These are phyloP conservation scores for Udeniomyces megalosporus DNA, from an alignment of 768 basidiomycete genomes.

Conservation along the genomic window DNA sequence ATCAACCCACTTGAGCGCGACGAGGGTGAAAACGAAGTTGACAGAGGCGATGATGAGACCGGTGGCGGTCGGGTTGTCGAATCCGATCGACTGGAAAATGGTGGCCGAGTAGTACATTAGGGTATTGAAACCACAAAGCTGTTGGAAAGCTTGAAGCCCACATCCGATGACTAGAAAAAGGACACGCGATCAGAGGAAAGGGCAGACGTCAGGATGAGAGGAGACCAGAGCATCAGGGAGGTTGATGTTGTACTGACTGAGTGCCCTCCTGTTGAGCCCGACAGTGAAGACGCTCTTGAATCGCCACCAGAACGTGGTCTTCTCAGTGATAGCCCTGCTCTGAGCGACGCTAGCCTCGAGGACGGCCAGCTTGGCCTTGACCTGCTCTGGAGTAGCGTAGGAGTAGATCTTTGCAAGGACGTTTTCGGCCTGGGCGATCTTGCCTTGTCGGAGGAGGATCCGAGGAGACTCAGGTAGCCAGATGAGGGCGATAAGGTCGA, in stretches of 20 bases:
- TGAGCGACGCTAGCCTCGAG: slow-evolving; percentile 45
- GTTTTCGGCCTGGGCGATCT: slow-evolving; percentile 37
- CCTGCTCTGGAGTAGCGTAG: slow-evolving; percentile 44
- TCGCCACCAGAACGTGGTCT: slow-evolving; percentile 46
- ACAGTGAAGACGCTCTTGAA: slow-evolving; percentile 40
- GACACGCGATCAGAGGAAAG: not conserved
- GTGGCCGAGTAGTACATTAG: slow-evolving; percentile 47
- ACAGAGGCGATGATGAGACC: slow-evolving; percentile 63
- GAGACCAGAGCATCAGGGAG: not conserved
- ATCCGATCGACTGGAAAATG: slow-evolving; percentile 63
- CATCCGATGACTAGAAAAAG: slow-evolving; percentile 48
- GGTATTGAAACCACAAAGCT: slow-evolving; percentile 61
- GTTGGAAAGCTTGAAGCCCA: slow-evolving; percentile 69
- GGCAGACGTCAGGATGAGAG: not conserved
- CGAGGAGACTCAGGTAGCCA: slow-evolving; percentile 66
- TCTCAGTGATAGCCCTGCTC: slow-evolving; percentile 43
- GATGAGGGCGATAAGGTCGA: slow-evolving; percentile 46
- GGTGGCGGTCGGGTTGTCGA: slow-evolving; percentile 64
- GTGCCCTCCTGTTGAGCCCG: slow-evolving; percentile 49
- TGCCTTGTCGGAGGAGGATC: slow-evolving; percentile 46
- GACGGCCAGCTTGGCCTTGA: slow-evolving; percentile 50
- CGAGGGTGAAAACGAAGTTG: slow-evolving; percentile 60
- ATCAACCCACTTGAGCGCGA: slow-evolving; percentile 53
- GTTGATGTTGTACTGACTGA: slow-evolving; percentile 37
- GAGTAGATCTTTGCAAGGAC: slow-evolving; percentile 57